Conservation (phyloP, 805 yeast species). For the Brettanomyces naardenensis region DNA sequence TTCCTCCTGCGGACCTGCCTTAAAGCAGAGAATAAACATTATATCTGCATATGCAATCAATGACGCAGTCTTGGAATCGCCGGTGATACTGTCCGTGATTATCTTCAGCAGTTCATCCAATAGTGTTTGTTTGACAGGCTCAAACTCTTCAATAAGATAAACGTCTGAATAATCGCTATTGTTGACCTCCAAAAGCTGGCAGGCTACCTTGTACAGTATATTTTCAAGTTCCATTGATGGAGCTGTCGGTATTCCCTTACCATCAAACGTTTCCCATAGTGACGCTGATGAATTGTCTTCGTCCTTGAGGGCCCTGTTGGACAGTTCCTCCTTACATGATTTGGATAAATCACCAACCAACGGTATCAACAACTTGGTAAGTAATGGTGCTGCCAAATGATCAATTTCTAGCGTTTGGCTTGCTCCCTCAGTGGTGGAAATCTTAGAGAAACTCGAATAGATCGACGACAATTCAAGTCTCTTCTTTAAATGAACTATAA, state of each 20-base stretch:
- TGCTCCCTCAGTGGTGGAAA: neutral
- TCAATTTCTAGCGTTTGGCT: constrained; percentile 9
- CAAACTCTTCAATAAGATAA: constrained; percentile 15
- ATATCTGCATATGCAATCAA: constrained; percentile 10
- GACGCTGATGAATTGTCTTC: constrained; percentile 10
- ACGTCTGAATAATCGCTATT: constrained; percentile 23
- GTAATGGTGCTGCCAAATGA: constrained; percentile 9
- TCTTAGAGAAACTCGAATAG: constrained; percentile 5
- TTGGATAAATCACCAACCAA: neutral
- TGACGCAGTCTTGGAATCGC: neutral
- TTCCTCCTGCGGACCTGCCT: too few relatives aligned
- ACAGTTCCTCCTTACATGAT: neutral
- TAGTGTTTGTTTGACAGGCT: neutral
- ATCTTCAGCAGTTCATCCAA: neutral
- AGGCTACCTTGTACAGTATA: constrained; percentile 13
- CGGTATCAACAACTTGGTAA: neutral
- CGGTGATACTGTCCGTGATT: neutral
- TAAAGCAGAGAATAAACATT: constrained; percentile 5
- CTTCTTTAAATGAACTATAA: constrained; percentile 17
- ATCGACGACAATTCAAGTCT: constrained; percentile 13
- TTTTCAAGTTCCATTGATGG: constrained; percentile 18
- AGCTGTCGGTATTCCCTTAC: constrained; percentile 12
- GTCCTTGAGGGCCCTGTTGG: neutral
- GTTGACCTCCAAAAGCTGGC: constrained; percentile 10
- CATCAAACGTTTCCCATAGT: constrained; percentile 14